Base-by-base conservation (phyloP, 202 grass and related monocot genomes). In the Digitaria exilis region DNA sequence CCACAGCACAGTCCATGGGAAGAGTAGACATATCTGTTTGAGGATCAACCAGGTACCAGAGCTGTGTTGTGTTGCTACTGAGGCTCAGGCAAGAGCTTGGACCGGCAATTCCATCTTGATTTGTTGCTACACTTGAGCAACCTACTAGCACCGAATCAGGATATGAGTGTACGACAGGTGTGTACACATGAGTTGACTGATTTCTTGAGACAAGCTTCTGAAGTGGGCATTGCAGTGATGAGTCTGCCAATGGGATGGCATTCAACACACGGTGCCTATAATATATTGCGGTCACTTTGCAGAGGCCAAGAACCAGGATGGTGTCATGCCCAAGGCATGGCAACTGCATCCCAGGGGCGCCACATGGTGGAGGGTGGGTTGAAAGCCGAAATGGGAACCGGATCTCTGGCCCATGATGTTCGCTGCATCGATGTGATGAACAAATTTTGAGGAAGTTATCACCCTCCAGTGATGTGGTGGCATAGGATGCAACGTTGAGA, bases 321-420 rank as follows among this genome's bases (percentile, higher is more conserved):
- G 82, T 75, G 56, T 88, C 77, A 9, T 82, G 69, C 18, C 77
- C 72, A 14, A 35, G 79, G 64, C 85, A 91, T 3, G 77, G 66
- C 9, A 91, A 49, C 65, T 68, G 21, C 77, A 76, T 70, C 3
- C 85, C 71, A 34, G 45, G 45, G 1, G 9, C 42, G 0, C 89
- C 77, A 0, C 89, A 91, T 34, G 21, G 21, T 12, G 34, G 16
- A 5, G 44, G 65, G 17, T 66, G 26, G 35, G 12, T 29, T 37
- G 70, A 24, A 58, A 81, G 52, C 9, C 28, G 59, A 32, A 87
- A 80, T 1, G 89, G 85, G 70, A 84, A 91, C 51, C 89, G 37
- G 3, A 91, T 39, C 72, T 85, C 34, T 9, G 69, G 69, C 0
- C 85, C 89, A 60, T 75, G 39, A 58, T 75, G 50, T 39, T 59